Conservation (phyloP, 352 stramenopile genomes). For the Nothophytophthora sp. region DNA sequence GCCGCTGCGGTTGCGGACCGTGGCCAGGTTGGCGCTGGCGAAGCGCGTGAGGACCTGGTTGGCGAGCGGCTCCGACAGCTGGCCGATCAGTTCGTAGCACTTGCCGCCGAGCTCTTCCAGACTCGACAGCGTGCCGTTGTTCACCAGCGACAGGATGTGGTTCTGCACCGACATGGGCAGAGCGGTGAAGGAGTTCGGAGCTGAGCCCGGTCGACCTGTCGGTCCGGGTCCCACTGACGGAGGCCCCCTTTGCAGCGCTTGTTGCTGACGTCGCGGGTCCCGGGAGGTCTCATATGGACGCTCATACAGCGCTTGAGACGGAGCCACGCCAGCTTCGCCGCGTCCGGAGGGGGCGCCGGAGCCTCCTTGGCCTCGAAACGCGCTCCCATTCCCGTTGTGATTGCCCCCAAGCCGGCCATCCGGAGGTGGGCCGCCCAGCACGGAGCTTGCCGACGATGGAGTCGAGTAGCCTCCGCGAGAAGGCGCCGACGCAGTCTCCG, state of each 20-base stretch:
- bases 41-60: constrained; percentile 81
- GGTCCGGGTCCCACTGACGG: constrained; percentile 18
- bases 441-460: constrained; percentile 17
- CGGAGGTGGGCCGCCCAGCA: constrained; percentile 34
- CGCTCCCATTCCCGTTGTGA: constrained; percentile 12
- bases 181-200: constrained; percentile 28
- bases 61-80: constrained; percentile 70
- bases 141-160: constrained; percentile 64
- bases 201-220: too few relatives aligned
- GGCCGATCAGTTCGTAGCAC: constrained; percentile 79
- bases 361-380: constrained; percentile 21
- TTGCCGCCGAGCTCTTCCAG: constrained; percentile 80
- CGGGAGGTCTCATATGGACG: constrained; percentile 28
- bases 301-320: constrained; percentile 30
- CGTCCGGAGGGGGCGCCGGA: constrained; percentile 12
- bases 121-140: constrained; percentile 52
- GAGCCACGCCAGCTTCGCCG: too few relatives aligned
- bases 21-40: constrained; percentile 64
- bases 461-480: constrained; percentile 10
- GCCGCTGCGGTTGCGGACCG: constrained; percentile 77
- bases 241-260: constrained; percentile 17
- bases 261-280: constrained; percentile 25
- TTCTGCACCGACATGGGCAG: constrained; percentile 70
- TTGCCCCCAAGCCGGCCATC: constrained; percentile 21
- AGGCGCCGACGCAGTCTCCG: constrained; percentile 10